phyloP scores from a whole-genome alignment of 1,284 basidiomycete species.

The Naganishia liquefaciens region DNA sequence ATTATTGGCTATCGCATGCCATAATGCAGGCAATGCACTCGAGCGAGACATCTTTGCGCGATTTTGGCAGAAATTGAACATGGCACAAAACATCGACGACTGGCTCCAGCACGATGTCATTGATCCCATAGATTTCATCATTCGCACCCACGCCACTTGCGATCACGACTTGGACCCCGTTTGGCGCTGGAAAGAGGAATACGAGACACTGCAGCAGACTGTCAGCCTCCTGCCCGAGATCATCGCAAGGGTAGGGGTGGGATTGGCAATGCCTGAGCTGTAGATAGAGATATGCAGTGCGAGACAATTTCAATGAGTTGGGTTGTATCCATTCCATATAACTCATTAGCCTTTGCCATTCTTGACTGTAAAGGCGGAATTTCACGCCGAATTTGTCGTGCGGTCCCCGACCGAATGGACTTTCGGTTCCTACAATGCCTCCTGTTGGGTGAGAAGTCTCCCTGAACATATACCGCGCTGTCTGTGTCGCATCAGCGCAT shows the following conservation, averaged over 20 bases:
- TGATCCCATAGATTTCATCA: background rate
- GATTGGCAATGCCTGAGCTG: background rate
- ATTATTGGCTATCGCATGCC: conserved; percentile 9
- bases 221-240: conserved; percentile 18
- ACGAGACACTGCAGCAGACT: background rate
- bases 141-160: background rate
- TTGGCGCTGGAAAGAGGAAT: background rate
- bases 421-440: background rate
- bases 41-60: conserved; percentile 10
- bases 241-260: conserved; percentile 13
- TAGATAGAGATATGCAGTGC: background rate
- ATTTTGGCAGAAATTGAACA: background rate
- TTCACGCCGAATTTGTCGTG: too few relatives aligned
- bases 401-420: too few relatives aligned
- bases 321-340: background rate
- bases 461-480: conserved; percentile 56
- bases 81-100: conserved; percentile 8
- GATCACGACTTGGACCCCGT: background rate
- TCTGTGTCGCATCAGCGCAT: conserved; percentile 55
- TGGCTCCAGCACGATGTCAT: background rate
- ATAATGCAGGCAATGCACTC: background rate
- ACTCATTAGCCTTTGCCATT: too few relatives aligned
- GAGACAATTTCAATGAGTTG: background rate
- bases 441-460: conserved; percentile 24
- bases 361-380: too few relatives aligned